These are phyloP conservation scores for Kodamaea nitidulidarum DNA, from an alignment of 805 yeast species.

Conservation along the genomic window DNA sequence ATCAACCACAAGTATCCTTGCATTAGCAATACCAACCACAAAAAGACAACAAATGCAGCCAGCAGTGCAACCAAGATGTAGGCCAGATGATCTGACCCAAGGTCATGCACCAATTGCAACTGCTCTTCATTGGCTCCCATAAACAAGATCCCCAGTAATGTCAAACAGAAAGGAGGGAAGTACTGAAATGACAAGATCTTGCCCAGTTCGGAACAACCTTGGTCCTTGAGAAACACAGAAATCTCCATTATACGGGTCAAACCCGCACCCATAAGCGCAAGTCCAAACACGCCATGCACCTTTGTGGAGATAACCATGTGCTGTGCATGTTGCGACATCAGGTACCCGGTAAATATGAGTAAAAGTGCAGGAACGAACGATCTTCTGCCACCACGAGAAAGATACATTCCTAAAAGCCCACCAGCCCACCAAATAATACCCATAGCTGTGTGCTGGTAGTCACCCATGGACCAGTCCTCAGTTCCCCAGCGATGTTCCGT, in stretches of 20 bases:
- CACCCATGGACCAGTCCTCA: constrained; percentile 88
- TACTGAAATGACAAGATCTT: constrained; percentile 72
- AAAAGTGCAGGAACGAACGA: constrained; percentile 78
- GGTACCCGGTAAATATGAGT: constrained; percentile 85
- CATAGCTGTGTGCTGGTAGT: constrained; percentile 93
- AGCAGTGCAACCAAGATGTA: constrained; percentile 69
- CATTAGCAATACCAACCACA: constrained; percentile 62
- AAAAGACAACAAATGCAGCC: constrained; percentile 66
- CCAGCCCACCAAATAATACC: constrained; percentile 97
- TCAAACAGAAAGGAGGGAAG: constrained; percentile 75
- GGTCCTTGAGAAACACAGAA: constrained; percentile 67
- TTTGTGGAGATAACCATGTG: constrained; percentile 72
- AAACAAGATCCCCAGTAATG: constrained; percentile 75
- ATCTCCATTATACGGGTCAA: constrained; percentile 73
- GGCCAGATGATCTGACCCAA: constrained; percentile 82
- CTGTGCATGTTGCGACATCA: constrained; percentile 90
- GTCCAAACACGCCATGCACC: constrained; percentile 84
- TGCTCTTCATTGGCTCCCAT: constrained; percentile 96
- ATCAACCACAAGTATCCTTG: constrained; percentile 51
- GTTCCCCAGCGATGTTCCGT: constrained; percentile 96
- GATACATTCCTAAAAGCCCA: constrained; percentile 77
- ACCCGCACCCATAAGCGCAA: constrained; percentile 77
- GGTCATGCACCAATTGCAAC: constrained; percentile 58
- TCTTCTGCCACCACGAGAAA: constrained; percentile 59
- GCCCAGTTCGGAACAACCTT: constrained; percentile 36